Conservation (phyloP, 2,329 filamentous ascomycete species). For the Mariannaea sp. region DNA sequence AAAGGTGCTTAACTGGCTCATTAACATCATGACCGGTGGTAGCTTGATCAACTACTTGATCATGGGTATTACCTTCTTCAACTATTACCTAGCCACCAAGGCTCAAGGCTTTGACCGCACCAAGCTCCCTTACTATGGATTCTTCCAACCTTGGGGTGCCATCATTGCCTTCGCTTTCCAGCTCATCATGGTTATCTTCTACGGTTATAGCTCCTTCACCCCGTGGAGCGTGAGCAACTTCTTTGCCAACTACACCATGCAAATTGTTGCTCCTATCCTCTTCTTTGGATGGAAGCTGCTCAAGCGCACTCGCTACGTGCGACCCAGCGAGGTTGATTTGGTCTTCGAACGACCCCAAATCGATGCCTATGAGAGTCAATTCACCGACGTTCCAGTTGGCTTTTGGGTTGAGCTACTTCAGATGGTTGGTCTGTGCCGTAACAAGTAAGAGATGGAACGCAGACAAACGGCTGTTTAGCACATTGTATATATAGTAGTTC, state of each 20-base stretch:
- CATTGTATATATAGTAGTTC: background rate
- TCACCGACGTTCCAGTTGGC: constrained; percentile 53
- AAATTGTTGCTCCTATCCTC: constrained; percentile 57
- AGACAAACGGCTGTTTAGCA: background rate
- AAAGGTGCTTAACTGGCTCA: constrained; percentile 58
- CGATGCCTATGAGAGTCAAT: constrained; percentile 60
- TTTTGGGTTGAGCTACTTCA: constrained; percentile 60
- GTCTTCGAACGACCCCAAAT: constrained; percentile 64
- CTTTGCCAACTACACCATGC: constrained; percentile 62
- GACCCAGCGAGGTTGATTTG: constrained; percentile 60
- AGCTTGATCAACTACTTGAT: constrained; percentile 67
- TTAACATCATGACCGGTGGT: constrained; percentile 61
- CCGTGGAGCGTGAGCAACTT: constrained; percentile 55
- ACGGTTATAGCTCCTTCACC: constrained; percentile 60
- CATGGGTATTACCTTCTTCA: constrained; percentile 52
- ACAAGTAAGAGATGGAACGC: constrained; percentile 12
- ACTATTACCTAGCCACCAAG: constrained; percentile 57
- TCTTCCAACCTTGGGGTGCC: constrained; percentile 63
- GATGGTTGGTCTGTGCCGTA: constrained; percentile 27
- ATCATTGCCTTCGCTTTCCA: constrained; percentile 52
- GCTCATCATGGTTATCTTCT: constrained; percentile 52
- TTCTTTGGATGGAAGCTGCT: constrained; percentile 67
- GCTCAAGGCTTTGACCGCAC: constrained; percentile 58
- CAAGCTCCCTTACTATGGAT: constrained; percentile 61
- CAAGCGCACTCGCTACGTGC: constrained; percentile 61